A percentile compares a stretch with the other conserved stretches of the same genome.
phyloP scores from a whole-genome alignment of 495 filamentous ascomycete species.

The Penicillium herquei region DNA sequence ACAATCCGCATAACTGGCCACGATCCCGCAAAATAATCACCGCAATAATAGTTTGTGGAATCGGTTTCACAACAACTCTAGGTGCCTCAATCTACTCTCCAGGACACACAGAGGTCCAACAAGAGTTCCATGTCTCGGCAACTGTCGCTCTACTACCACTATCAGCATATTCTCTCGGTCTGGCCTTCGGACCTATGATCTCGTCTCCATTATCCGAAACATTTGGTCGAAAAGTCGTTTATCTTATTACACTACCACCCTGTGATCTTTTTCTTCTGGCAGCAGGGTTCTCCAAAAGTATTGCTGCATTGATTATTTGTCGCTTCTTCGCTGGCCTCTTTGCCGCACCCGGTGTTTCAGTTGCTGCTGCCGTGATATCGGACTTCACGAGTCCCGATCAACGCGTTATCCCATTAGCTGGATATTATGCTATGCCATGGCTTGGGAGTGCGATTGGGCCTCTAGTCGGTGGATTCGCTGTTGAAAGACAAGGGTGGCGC shows the following conservation, averaged over 20 bases:
- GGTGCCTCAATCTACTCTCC: slow-evolving; percentile 2
- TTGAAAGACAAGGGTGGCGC: slow-evolving; percentile 54
- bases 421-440: slow-evolving; percentile 46
- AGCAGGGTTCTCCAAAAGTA: slow-evolving; percentile 53
- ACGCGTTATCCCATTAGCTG: slow-evolving; percentile 13
- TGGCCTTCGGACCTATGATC: slow-evolving; percentile 59
- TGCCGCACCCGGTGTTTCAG: slow-evolving; percentile 17
- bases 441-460: slow-evolving; percentile 55
- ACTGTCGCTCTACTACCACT: slow-evolving; percentile 55
- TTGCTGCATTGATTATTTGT: slow-evolving; percentile 54
- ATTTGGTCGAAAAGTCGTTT: slow-evolving; percentile 54
- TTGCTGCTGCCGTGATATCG: slow-evolving; percentile 21
- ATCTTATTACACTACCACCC: slow-evolving; percentile 50
- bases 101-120: slow-evolving; percentile 32
- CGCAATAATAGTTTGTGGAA: not conserved
- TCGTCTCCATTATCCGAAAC: slow-evolving; percentile 59
- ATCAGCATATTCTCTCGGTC: slow-evolving; percentile 54
- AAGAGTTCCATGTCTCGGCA: slow-evolving; percentile 44
- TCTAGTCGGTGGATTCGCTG: slow-evolving; percentile 59
- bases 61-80: slow-evolving; percentile 1
- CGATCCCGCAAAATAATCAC: not conserved
- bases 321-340: slow-evolving; percentile 62
- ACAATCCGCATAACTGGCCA: slow-evolving; percentile 2
- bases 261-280: slow-evolving; percentile 65
- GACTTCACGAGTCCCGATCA: slow-evolving; percentile 15